phyloP scores from a whole-genome alignment of 345 rosid species.

The Heritiera fomes region DNA sequence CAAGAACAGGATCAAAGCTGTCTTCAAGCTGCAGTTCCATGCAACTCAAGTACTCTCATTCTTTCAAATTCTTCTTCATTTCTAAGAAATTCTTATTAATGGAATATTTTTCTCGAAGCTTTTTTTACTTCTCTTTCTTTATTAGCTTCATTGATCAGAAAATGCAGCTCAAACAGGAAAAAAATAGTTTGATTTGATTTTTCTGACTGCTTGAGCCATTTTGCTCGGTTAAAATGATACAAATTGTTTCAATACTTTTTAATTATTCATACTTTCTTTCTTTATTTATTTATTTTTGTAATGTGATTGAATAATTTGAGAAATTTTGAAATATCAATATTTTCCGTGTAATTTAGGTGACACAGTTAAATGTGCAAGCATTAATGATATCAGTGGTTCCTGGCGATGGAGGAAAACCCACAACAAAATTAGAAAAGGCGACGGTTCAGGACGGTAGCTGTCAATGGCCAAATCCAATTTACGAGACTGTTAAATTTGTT shows the following conservation, averaged over 20 bases:
- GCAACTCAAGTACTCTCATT: conserved; percentile 59
- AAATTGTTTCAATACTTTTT: not conserved
- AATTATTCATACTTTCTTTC: not conserved
- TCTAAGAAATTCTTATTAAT: not conserved
- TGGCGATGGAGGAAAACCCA: conserved; percentile 74
- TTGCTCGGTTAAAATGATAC: not conserved
- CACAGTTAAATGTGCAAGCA: conserved; percentile 49
- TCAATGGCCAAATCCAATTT: conserved; percentile 69
- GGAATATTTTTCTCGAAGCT: not conserved
- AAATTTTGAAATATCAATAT: conserved; percentile 14
- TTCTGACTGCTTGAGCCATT: conserved; percentile 11
- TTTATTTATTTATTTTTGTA: not conserved
- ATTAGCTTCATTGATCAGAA: conserved; percentile 31
- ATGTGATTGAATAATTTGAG: conserved; percentile 17
- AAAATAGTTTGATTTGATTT: conserved; percentile 2
- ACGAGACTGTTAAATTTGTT: conserved; percentile 73
- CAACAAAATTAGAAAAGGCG: conserved; percentile 68
- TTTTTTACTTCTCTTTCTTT: not conserved
- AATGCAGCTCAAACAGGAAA: conserved; percentile 23
- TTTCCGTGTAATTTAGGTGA: conserved; percentile 43
- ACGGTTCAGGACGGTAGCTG: conserved; percentile 58
- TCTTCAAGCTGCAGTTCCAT: conserved; percentile 81
- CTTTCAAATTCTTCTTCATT: not conserved
- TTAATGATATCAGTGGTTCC: conserved; percentile 76
- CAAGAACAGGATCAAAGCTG: conserved; percentile 74